phyloP scores from a whole-genome alignment of 1,284 basidiomycete genomes.

The Hymenochaete sp. region DNA sequence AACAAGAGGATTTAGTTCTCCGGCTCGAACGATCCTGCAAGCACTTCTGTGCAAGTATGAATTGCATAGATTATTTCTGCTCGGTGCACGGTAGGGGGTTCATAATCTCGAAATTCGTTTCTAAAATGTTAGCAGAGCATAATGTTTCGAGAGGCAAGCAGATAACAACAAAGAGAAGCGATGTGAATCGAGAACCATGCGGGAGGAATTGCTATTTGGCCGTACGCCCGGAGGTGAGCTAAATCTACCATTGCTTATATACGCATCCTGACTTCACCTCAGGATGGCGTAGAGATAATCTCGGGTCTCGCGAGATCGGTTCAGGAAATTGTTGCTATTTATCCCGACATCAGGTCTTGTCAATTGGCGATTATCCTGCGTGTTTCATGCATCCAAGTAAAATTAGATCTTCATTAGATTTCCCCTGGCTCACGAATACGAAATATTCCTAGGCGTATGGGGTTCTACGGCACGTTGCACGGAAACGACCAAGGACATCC shows the following conservation, averaged over 20 bases:
- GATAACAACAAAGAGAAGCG: not conserved
- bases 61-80: slow-evolving; percentile 45
- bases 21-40: slow-evolving; percentile 31
- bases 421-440: too few relatives aligned
- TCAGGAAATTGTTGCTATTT: too few relatives aligned
- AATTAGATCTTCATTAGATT: too few relatives aligned
- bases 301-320: too few relatives aligned
- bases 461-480: too few relatives aligned
- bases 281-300: too few relatives aligned
- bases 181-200: slow-evolving; percentile 9
- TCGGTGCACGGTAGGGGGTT: slow-evolving; percentile 33
- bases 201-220: slow-evolving; percentile 17
- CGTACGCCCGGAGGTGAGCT: slow-evolving; percentile 27
- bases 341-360: too few relatives aligned
- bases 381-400: too few relatives aligned
- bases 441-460: too few relatives aligned
- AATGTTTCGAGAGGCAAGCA: slow-evolving; percentile 1
- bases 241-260: not conserved
- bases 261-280: too few relatives aligned
- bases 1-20: slow-evolving; percentile 21
- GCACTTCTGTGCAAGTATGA: slow-evolving; percentile 46
- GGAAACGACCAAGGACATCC: too few relatives aligned
- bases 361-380: too few relatives aligned
- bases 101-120: not conserved
- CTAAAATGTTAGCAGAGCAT: not conserved